phyloP scores from a whole-genome alignment of 2,329 filamentous ascomycete genomes.

The Alternaria hordeiaustralica region DNA sequence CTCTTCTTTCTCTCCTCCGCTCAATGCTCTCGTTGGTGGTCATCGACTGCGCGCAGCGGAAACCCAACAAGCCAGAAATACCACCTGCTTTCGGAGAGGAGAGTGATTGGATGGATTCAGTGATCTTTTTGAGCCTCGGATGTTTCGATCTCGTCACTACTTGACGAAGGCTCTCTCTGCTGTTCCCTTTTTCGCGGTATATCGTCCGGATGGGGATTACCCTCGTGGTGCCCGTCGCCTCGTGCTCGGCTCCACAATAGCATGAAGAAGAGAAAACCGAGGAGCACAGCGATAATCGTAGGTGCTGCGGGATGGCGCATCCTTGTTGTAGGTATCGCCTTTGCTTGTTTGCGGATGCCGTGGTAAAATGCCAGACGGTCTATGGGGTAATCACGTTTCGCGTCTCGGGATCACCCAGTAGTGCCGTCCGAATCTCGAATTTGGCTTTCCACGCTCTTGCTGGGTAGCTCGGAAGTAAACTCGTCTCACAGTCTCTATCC shows the following conservation, averaged over 20 bases:
- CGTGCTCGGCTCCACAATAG: constrained; percentile 33
- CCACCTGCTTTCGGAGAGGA: too few relatives aligned
- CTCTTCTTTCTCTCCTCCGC: background rate
- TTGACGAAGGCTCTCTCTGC: background rate
- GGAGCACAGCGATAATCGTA: constrained; percentile 39
- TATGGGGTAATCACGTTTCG: background rate
- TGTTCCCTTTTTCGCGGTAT: constrained; percentile 31
- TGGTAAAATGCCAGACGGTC: background rate
- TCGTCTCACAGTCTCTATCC: background rate
- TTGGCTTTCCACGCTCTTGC: background rate
- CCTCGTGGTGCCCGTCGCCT: constrained; percentile 43
- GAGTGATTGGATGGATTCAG: background rate
- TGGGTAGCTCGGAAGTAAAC: background rate
- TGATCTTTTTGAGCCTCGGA: background rate
- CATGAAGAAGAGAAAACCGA: constrained; percentile 39
- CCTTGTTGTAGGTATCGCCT: background rate
- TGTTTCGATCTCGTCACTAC: background rate
- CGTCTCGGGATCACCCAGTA: background rate
- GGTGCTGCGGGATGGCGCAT: constrained; percentile 48
- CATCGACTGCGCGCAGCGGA: background rate
- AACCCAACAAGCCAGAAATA: background rate
- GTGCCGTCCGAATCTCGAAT: background rate
- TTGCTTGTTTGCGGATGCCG: background rate
- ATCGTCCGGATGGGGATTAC: constrained; percentile 45
- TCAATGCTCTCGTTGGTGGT: background rate